A percentile compares a stretch with the other conserved stretches of the same genome.
Conservation (phyloP, 306 rosid species). For the Ormosia emarginata region DNA sequence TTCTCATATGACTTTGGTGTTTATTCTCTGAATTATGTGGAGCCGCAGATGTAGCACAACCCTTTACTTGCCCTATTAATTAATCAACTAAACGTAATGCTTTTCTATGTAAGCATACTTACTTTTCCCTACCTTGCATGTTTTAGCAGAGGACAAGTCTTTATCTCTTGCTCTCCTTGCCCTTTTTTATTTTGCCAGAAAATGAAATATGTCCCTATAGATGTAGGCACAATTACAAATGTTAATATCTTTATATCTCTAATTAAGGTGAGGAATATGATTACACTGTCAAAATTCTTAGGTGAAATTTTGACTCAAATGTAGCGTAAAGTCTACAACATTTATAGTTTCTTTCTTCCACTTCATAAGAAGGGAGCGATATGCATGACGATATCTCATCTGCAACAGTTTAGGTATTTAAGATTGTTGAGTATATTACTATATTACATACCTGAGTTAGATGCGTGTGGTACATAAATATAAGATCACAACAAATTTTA, state of each 20-base stretch:
- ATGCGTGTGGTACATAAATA: neutral
- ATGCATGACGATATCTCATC: neutral
- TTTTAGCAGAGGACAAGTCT: neutral
- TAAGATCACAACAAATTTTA: neutral
- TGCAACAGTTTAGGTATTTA: neutral
- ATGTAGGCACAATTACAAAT: no score
- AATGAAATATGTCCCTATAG: neutral
- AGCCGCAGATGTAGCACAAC: conserved; percentile 33
- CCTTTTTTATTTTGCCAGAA: neutral
- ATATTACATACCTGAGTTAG: neutral
- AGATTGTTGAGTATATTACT: neutral
- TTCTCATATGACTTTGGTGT: conserved; percentile 48
- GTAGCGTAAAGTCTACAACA: conserved; percentile 1
- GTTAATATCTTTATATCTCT: neutral
- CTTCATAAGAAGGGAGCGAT: neutral
- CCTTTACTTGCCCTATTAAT: conserved; percentile 33
- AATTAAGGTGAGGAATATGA: neutral
- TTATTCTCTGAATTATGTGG: conserved; percentile 38
- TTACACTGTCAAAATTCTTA: neutral
- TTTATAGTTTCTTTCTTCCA: neutral
- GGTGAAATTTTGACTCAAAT: conserved; percentile 16
- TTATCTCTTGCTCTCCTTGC: neutral
- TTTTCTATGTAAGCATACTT: neutral
- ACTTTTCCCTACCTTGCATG: neutral
- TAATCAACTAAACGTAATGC: conserved; percentile 26